Evolutionary conservation across 371 early-diverging fungal genomes (phyloP).

Genomic region (Actinomucor elegans): DNA sequence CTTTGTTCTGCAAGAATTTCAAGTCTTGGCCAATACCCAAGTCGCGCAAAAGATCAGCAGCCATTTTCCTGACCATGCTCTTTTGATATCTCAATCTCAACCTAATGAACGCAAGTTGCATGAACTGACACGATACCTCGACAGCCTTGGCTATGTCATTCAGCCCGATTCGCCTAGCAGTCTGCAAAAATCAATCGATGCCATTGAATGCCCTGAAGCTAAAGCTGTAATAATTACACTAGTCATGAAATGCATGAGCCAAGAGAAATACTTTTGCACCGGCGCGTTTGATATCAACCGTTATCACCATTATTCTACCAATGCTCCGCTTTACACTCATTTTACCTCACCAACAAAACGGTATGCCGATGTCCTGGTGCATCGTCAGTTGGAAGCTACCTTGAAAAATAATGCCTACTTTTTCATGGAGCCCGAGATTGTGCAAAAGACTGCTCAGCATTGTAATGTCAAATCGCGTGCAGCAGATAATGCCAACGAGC

Average conservation of each 20-base stretch:
- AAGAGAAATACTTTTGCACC: slow-evolving; percentile 82
- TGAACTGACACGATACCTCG: slow-evolving; percentile 59
- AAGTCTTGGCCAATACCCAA: slow-evolving; percentile 89
- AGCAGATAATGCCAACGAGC: slow-evolving; percentile 70
- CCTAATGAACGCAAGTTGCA: slow-evolving; percentile 59
- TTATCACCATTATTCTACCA: slow-evolving; percentile 72
- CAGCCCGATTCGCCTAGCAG: slow-evolving; percentile 49
- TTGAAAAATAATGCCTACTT: slow-evolving; percentile 38
- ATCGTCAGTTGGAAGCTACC: slow-evolving; percentile 63
- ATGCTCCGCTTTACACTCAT: slow-evolving; percentile 79
- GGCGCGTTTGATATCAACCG: slow-evolving; percentile 65
- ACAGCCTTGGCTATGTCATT: slow-evolving; percentile 49
- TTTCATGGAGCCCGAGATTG: slow-evolving; percentile 41
- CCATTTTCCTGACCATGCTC: slow-evolving; percentile 81
- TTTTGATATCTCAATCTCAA: slow-evolving; percentile 73
- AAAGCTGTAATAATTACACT: slow-evolving; percentile 49
- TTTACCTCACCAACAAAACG: slow-evolving; percentile 93
- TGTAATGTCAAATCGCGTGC: slow-evolving; percentile 71
- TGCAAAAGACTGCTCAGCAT: slow-evolving; percentile 55
- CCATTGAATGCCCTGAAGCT: slow-evolving; percentile 52
- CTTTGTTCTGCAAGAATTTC: slow-evolving; percentile 92
- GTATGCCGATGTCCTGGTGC: slow-evolving; percentile 95
- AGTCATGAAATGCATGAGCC: slow-evolving; percentile 71
- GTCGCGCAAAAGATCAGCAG: slow-evolving; percentile 86
- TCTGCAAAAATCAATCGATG: slow-evolving; percentile 71